A percentile compares a stretch with the other conserved stretches of the same genome.
Evolutionary conservation across 176 grass and related monocot genomes (phyloP).

Genomic region (Pontederia crassipes): DNA sequence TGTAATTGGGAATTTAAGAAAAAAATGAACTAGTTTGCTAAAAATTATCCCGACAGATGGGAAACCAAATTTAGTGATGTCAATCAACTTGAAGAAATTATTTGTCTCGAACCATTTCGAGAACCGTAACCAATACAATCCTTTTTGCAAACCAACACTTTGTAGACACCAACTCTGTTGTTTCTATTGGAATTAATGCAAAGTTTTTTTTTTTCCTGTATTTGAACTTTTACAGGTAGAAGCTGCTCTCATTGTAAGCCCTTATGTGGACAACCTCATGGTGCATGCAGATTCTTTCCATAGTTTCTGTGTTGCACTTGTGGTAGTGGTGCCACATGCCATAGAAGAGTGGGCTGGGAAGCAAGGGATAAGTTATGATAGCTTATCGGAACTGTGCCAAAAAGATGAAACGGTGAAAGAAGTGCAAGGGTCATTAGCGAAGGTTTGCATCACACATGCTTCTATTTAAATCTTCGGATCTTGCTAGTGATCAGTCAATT

Average conservation of each 20-base stretch:
- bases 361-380: conserved; percentile 34
- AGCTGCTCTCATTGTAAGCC: conserved; percentile 52
- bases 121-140: no score
- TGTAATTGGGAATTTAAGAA: no score
- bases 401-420: conserved; percentile 48
- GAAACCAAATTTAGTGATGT: no score
- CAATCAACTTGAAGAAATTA: no score
- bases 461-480: no score
- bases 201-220: neutral
- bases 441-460: conserved; percentile 27
- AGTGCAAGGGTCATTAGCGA: conserved; percentile 58
- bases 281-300: conserved; percentile 73
- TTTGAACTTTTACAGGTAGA: conserved; percentile 47
- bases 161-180: neutral
- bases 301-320: conserved; percentile 67
- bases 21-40: no score
- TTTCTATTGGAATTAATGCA: neutral
- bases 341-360: conserved; percentile 60
- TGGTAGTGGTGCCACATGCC: conserved; percentile 37
- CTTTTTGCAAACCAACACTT: no score
- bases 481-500: no score
- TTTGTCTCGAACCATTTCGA: no score
- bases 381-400: conserved; percentile 49
- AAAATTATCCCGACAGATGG: no score
- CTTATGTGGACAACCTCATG: conserved; percentile 77